These are phyloP conservation scores for Bolboschoenoplectus hybrid DNA, from an alignment of 202 grass and related monocot species.

Conservation along the genomic window DNA sequence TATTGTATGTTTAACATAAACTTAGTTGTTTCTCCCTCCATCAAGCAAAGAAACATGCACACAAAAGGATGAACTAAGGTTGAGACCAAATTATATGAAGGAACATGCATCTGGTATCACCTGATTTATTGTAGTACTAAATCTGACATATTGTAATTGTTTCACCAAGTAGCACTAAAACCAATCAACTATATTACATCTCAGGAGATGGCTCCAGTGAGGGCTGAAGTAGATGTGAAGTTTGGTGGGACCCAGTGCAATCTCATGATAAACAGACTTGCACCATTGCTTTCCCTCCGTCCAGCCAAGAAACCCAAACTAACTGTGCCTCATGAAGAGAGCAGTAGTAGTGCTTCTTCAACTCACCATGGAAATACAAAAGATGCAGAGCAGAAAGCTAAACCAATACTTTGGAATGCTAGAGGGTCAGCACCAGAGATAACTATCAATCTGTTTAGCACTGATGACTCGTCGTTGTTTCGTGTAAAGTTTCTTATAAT, in stretches of 20 bases:
- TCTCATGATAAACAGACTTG: conserved; percentile 83
- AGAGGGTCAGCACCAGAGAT: conserved; percentile 70
- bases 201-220: conserved; percentile 66
- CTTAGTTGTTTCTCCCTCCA: neutral
- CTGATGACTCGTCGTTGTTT: conserved; percentile 68
- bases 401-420: conserved; percentile 69
- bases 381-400: conserved; percentile 43
- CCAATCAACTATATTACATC: conserved; percentile 32
- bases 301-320: conserved; percentile 65
- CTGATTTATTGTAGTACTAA: neutral
- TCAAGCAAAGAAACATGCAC: neutral
- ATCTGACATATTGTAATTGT: conserved; percentile 3
- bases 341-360: conserved; percentile 39
- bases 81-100: conserved; percentile 20
- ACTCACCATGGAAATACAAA: neutral
- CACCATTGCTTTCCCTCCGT: conserved; percentile 62
- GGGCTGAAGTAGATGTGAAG: conserved; percentile 79
- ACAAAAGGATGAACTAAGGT: neutral
- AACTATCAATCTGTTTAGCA: conserved; percentile 69
- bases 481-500: conserved; percentile 61
- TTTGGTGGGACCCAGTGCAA: conserved; percentile 75
- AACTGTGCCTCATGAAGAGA: conserved; percentile 60
- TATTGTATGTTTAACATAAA: neutral
- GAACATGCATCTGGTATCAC: neutral
- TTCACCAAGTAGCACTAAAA: neutral